Evolutionary conservation across 805 yeast genomes (phyloP), one percentile per base, ranked within the genome.

Genomic region (Cyberlindnera nakhonratchasimensis): DNA sequence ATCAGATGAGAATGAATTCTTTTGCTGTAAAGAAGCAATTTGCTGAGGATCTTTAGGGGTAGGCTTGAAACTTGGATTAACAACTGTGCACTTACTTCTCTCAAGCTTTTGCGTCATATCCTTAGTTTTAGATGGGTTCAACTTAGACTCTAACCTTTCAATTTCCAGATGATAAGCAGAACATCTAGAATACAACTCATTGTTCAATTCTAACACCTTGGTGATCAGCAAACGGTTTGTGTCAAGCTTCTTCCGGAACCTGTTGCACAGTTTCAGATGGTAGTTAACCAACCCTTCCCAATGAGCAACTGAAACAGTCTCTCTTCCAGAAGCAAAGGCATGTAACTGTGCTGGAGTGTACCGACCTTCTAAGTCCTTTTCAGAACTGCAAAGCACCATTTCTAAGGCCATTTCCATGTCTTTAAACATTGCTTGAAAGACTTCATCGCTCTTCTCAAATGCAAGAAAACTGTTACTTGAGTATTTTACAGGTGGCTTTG

Each of bases 121-220:
- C n/a, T n/a, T n/a, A n/a, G n/a, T n/a, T n/a, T n/a, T n/a, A n/a
- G n/a, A n/a, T n/a, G n/a, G n/a, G n/a, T n/a, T n/a, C n/a, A n/a
- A 21, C 7, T 21, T 28, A 18, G 18, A 10, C 17, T 26, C 14
- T 23, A 42, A 34, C 2, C 3, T 13, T 19, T 24, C 21, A 12
- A 28, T 25, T 18, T 29, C 30, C 25, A 6, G 18, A n/a, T 37
- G 34, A 13, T 20, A 34, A 4, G 5, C 14, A 8, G 16, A 13
- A 29, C 34, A 33, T 14, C 41, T 31, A 10, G 29, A 14, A 14
- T 31, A 22, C 26, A 42, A 22, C 41, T 32, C 37, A 29, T 50
- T 52, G 38, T 52, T 54, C 38, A 54, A 42, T 26, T 54, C 56
- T 39, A 54, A 48, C 10, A 52, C 40, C 16, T 45, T 47, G 14